Conservation (phyloP, 306 rosid genomes). For the Vigna hirtella region DNA sequence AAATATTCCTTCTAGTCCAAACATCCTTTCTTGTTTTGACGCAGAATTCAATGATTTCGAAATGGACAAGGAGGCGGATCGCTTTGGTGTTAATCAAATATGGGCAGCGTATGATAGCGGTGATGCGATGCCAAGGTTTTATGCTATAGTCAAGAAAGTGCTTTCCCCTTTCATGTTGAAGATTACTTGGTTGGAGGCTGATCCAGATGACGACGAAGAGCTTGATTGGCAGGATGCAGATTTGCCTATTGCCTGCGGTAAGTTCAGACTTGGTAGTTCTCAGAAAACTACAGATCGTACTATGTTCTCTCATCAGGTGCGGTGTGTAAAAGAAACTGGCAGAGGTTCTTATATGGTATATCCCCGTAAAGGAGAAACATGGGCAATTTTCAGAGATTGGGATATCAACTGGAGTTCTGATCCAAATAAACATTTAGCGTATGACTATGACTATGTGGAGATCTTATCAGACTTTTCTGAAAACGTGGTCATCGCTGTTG, state of each 20-base stretch:
- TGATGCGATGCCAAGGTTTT: conserved; percentile 89
- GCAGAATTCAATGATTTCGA: conserved; percentile 80
- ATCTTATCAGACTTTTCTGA: conserved; percentile 63
- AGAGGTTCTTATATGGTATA: conserved; percentile 51
- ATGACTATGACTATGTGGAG: conserved; percentile 68
- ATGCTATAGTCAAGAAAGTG: conserved; percentile 75
- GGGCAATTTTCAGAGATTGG: conserved; percentile 93
- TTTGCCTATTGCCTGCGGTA: conserved; percentile 84
- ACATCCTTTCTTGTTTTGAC: conserved; percentile 54
- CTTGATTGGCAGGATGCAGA: conserved; percentile 62
- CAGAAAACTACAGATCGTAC: conserved; percentile 43
- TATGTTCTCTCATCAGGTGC: conserved; percentile 78
- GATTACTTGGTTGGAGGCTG: conserved; percentile 80
- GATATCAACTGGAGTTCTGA: conserved; percentile 76
- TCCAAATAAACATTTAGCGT: conserved; percentile 53
- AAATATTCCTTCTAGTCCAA: conserved; percentile 38
- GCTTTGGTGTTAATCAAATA: conserved; percentile 65
- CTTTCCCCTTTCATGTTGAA: conserved; percentile 65
- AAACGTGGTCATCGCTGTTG: conserved; percentile 61
- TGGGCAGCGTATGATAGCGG: conserved; percentile 80
- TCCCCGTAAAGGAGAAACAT: conserved; percentile 88
- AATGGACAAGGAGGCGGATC: conserved; percentile 49
- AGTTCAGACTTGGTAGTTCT: conserved; percentile 52
- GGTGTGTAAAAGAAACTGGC: conserved; percentile 48
- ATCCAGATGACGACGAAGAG: conserved; percentile 58